Base-by-base conservation (phyloP, 1,284 basidiomycete species). In the Microbotryum saponariae region DNA sequence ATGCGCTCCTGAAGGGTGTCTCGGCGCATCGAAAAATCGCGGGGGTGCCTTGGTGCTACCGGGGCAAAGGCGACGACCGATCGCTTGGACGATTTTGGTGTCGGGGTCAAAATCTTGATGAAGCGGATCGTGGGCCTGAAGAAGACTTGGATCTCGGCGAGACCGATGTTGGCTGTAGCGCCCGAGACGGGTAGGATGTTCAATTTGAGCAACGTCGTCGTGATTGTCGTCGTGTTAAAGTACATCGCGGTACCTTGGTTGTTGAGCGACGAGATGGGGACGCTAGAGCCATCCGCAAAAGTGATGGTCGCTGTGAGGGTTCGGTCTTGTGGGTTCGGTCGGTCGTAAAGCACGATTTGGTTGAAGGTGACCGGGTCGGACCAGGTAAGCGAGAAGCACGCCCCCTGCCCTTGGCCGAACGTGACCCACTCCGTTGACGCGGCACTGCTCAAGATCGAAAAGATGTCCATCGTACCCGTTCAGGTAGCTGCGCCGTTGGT, bases 231-330 rank as follows among this genome's bases (percentile, higher is more conserved):
- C 6, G 68, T 50, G 44, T 62, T 49, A 37, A 68, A 45, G 7
- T 55, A 21, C n/a, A 63, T 63, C 14, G 66, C 62, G 6, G 59
- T 50, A 20, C 68, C 70, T 6, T 63, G 53, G 57, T 68, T 66
- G 63, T 63, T 45, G 37, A 68, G 58, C 27, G 60, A 23, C 16
- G 61, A 50, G 50, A 64, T 50, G 47, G 56, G 20, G n/a, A 54
- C 29, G 18, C 50, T 37, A 6, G 58, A 54, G 7, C 66, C 61
- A 44, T 71, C 70, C 14, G 49, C 44, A 46, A 65, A 68, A 5
- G 48, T 42, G 21, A 71, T 48, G 8, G 53, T 55, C 0, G 60
- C 70, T 6, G 60, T 47, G 0, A 63, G 10, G 14, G 47, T 42
- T 37, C 8, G 46, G 33, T 55, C 53, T n/a, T 23, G 45, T 14